Evolutionary conservation across 306 rosid genomes (phyloP).

Genomic region (Cicer cuneatum): DNA sequence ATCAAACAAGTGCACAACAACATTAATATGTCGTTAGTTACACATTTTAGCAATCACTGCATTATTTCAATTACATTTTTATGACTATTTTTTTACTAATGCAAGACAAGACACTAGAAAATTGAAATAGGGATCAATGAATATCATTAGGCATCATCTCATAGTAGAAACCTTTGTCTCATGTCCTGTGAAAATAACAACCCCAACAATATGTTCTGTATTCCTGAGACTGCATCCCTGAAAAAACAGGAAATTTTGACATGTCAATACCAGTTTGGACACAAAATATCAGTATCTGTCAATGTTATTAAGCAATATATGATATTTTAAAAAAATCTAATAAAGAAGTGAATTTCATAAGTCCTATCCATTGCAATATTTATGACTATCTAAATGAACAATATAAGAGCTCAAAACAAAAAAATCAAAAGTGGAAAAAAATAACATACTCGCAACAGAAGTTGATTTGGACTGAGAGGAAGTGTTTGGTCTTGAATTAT

Average conservation of each 20-base stretch:
- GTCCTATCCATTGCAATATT: constrained; percentile 25
- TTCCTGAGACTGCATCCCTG: constrained; percentile 99
- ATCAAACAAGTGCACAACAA: constrained; percentile 11
- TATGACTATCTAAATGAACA: constrained; percentile 1
- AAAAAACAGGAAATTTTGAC: constrained; percentile 39
- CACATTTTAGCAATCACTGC: constrained; percentile 26
- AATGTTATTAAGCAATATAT: constrained; percentile 26
- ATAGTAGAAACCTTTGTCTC: constrained; percentile 84
- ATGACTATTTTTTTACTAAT: constrained; percentile 16
- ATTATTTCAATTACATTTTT: constrained; percentile 8
- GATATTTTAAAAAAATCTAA: constrained; percentile 12
- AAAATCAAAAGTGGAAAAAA: background rate
- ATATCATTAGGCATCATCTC: constrained; percentile 34
- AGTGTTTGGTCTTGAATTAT: constrained; percentile 76
- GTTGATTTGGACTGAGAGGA: constrained; percentile 81
- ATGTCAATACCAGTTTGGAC: constrained; percentile 37
- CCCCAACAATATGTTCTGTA: constrained; percentile 89
- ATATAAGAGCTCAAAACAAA: constrained; percentile 27
- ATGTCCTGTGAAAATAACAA: constrained; percentile 92
- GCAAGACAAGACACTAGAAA: constrained; percentile 21
- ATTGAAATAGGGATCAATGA: background rate
- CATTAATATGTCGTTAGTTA: constrained; percentile 13
- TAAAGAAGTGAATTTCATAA: constrained; percentile 30
- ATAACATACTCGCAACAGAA: constrained; percentile 75
- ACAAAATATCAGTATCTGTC: constrained; percentile 34